Base-by-base conservation (phyloP, 2,329 filamentous ascomycete genomes). In the Botrytis porri region DNA sequence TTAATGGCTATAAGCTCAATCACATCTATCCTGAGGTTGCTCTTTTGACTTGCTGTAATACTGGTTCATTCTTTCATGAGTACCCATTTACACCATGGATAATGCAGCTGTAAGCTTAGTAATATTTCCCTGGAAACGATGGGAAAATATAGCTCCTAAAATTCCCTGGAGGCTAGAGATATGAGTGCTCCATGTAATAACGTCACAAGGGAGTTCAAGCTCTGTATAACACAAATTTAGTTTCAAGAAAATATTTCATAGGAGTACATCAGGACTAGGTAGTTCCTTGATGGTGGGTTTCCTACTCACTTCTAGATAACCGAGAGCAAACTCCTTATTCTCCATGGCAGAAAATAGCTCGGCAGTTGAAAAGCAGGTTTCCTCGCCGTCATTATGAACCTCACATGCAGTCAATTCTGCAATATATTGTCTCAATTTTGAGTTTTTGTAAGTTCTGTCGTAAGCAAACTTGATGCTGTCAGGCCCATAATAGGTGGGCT, bases 81-180 rank as follows among this genome's bases (percentile, higher is more conserved):
- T 20, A 43, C 7, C 39, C 20, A 8, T 43, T 20, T 20, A 7
- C 18, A 20, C 1, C 18, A 22, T 45, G 18, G 0, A 22, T 45
- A 7, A 6, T 2, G 1, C 41, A 43, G 41, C 41, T 43, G 6
- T 43, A 43, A 20, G 41, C 18, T 20, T 0, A 20, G 43, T 20
- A 0, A 22, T 20, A 20, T 0, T 8, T 20, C 20, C 1, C 41
- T 1, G 6, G 3, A 43, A 20, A 8, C 41, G 0, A 16, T 20
- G 41, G 18, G 3, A 20, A 20, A 43, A 7, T 2, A 43, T 2
- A 43, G 41, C 6, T 43, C 18, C 6, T 43, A 43, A 20, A 20
- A 0, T 20, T 45, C 8, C 22, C 2, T 22, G 1, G 20, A 45
- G 43, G 20, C 7, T 4, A 45, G 20, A 22, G 2, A 45, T 22